Conservation (phyloP, 2,329 filamentous ascomycete genomes). For the Fusarium chaquense region DNA sequence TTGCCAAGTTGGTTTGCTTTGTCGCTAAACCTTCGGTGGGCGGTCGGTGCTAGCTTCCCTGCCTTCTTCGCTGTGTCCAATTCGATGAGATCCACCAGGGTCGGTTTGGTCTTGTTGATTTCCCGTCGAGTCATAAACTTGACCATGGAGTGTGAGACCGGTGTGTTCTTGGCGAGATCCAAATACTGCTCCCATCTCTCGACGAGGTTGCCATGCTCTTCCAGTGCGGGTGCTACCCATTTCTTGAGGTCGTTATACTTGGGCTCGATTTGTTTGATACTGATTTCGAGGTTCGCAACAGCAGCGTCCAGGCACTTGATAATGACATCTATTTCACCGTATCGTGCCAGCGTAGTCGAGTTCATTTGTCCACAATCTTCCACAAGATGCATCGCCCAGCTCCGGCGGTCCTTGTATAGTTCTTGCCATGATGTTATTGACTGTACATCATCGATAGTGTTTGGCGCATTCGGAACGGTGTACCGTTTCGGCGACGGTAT, state of each 20-base stretch:
- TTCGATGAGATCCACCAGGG: constrained; percentile 82
- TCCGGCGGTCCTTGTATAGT: constrained; percentile 82
- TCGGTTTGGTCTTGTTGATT: constrained; percentile 62
- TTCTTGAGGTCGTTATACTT: constrained; percentile 77
- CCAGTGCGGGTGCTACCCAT: constrained; percentile 76
- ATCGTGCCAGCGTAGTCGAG: constrained; percentile 71
- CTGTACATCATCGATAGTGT: constrained; percentile 82
- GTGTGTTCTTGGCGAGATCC: constrained; percentile 71
- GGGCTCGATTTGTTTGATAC: constrained; percentile 77
- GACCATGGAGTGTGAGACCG: constrained; percentile 74
- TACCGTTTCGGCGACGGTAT: constrained; percentile 65
- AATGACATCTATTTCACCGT: constrained; percentile 80
- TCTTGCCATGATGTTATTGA: constrained; percentile 89
- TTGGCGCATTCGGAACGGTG: constrained; percentile 77
- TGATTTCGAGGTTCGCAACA: constrained; percentile 83
- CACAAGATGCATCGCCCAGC: constrained; percentile 80
- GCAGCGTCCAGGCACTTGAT: constrained; percentile 85
- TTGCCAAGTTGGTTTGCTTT: constrained; percentile 72
- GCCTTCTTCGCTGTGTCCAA: constrained; percentile 78
- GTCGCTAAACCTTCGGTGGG: constrained; percentile 69
- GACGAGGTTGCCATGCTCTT: constrained; percentile 74
- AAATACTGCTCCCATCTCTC: constrained; percentile 77
- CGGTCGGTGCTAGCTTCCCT: constrained; percentile 71
- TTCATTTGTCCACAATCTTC: constrained; percentile 77
- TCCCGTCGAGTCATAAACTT: constrained; percentile 69